Percentiles rank a stretch among this genome's conserved stretches.
Conservation (phyloP, 495 filamentous ascomycete species). For the Aspergillus nidulans region DNA sequence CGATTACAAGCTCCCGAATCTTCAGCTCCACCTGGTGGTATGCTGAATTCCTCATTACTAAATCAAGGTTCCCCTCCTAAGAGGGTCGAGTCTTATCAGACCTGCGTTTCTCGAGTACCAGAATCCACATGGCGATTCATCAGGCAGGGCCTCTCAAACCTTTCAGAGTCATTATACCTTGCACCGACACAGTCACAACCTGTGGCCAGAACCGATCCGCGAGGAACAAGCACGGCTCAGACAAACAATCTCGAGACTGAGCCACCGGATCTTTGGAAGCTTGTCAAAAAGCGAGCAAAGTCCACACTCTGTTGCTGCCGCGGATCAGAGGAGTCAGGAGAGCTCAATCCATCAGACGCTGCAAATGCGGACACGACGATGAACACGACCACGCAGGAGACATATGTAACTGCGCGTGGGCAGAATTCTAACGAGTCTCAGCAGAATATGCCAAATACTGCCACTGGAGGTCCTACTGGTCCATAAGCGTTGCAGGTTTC, state of each 20-base stretch:
- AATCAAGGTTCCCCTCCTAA: neutral
- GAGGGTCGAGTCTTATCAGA: constrained; percentile 6
- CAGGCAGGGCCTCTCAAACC: neutral
- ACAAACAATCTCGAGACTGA: neutral
- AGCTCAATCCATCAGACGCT: neutral
- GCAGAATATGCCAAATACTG: neutral
- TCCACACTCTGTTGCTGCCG: constrained; percentile 20
- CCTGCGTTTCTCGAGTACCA: constrained; percentile 6
- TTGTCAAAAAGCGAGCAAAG: constrained; percentile 2
- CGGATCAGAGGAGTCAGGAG: constrained; percentile 2
- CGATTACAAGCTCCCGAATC: neutral
- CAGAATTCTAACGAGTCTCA: constrained; percentile 13
- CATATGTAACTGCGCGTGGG: constrained; percentile 29
- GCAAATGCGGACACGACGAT: neutral
- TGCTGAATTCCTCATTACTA: neutral
- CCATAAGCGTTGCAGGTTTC: neutral
- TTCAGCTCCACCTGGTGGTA: neutral
- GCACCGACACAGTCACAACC: constrained; percentile 11
- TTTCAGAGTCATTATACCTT: constrained; percentile 1
- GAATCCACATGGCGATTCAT: neutral
- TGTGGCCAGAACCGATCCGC: neutral
- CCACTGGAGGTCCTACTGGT: neutral
- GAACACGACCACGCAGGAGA: constrained; percentile 21
- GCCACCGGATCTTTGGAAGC: constrained; percentile 6
- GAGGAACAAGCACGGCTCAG: neutral